Evolutionary conservation across 108 stramenopile genomes (phyloP).

Genomic region (Bacterosira constricta): DNA sequence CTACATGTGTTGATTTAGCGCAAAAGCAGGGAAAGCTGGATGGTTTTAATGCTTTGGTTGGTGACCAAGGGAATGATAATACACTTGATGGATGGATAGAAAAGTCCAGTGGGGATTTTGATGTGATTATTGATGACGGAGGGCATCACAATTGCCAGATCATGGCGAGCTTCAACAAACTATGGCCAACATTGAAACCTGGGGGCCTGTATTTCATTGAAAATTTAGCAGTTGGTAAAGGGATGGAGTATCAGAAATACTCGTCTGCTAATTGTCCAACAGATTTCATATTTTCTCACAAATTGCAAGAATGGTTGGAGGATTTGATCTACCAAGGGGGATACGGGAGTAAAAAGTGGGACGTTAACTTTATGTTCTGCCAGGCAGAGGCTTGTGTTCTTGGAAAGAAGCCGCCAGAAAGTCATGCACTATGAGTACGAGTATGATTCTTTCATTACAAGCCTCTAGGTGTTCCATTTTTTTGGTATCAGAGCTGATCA

Average conservation of each 20-base stretch:
- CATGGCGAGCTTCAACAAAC: constrained; percentile 13
- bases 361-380: constrained; percentile 16
- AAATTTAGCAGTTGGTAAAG: constrained; percentile 15
- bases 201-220: constrained; percentile 34
- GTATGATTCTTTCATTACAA: too few relatives aligned
- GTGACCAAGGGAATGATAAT: constrained; percentile 30
- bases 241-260: neutral
- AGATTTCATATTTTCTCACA: neutral
- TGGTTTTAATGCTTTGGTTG: constrained; percentile 22
- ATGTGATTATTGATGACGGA: constrained; percentile 36
- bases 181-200: constrained; percentile 18
- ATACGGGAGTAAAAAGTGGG: neutral
- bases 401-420: constrained; percentile 12
- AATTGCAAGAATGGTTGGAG: constrained; percentile 1
- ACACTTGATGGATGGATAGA: constrained; percentile 30
- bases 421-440: too few relatives aligned
- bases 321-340: neutral
- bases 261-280: neutral
- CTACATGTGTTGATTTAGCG: constrained; percentile 21
- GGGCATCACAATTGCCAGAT: constrained; percentile 41
- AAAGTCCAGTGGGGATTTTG: constrained; percentile 14
- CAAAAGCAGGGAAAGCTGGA: constrained; percentile 13
- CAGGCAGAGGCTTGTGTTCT: constrained; percentile 8
- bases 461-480: too few relatives aligned
- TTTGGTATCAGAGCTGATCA: too few relatives aligned